Conservation (phyloP, 2,329 filamentous ascomycete species). For the Camillea tinctor region DNA sequence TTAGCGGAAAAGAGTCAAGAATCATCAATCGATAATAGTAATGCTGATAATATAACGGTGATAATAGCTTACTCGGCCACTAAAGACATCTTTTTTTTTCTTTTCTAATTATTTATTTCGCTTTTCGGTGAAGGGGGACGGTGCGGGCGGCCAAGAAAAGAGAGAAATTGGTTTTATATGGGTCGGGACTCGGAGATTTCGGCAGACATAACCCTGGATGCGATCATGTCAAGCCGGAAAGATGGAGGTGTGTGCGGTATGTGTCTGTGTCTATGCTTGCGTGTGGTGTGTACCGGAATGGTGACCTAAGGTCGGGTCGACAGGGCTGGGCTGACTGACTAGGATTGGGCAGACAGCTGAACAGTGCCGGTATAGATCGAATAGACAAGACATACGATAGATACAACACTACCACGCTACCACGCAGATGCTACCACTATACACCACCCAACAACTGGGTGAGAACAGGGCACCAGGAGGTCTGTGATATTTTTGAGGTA, state of each 20-base stretch:
- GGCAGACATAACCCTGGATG: slow-evolving; percentile 19
- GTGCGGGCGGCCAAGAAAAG: neutral
- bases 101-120: neutral
- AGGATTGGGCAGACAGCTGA: slow-evolving; percentile 2
- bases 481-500: neutral
- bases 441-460: too few species aligned
- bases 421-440: too few species aligned
- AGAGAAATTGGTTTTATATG: slow-evolving; percentile 14
- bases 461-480: neutral
- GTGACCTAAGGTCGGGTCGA: neutral
- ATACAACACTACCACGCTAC: too few species aligned
- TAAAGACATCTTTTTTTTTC: slow-evolving; percentile 40
- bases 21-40: neutral
- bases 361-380: neutral
- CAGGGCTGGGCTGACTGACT: neutral
- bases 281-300: neutral
- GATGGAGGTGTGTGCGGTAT: neutral
- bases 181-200: slow-evolving; percentile 16
- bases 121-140: too few species aligned
- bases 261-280: too few species aligned
- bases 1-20: slow-evolving; percentile 10
- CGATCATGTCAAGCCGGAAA: slow-evolving; percentile 21
- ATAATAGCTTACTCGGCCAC: slow-evolving; percentile 45
- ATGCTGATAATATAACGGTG: neutral
- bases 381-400: neutral